These are phyloP conservation scores for Colletotrichum orbiculare DNA, from an alignment of 2,329 filamentous ascomycete genomes.

Conservation along the genomic window DNA sequence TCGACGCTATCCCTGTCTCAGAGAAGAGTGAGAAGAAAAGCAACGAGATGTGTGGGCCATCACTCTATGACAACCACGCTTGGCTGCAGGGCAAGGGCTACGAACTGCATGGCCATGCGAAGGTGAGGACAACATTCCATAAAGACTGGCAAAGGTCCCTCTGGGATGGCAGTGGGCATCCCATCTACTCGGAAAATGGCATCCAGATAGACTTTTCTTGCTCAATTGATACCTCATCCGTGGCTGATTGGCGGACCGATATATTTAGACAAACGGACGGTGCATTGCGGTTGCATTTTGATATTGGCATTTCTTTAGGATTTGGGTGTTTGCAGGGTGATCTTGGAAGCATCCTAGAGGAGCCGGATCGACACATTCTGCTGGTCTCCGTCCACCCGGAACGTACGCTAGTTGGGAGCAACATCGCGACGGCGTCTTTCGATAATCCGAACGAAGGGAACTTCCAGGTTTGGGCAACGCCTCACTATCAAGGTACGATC, in stretches of 20 bases:
- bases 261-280: conserved; percentile 36
- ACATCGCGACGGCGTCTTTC: not conserved
- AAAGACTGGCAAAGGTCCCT: conserved; percentile 30
- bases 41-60: conserved; percentile 32
- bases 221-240: conserved; percentile 14
- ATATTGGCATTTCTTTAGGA: conserved; percentile 29
- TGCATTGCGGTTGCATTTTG: conserved; percentile 31
- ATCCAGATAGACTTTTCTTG: conserved; percentile 22
- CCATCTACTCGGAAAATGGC: conserved; percentile 11
- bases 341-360: conserved; percentile 13
- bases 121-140: conserved; percentile 21
- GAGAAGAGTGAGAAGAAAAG: conserved; percentile 34
- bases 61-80: conserved; percentile 36
- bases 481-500: too few relatives aligned
- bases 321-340: conserved; percentile 33
- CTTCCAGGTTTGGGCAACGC: too few relatives aligned
- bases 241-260: conserved; percentile 24
- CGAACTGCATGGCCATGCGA: conserved; percentile 23
- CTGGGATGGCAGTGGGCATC: not conserved
- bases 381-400: too few relatives aligned
- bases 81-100: conserved; percentile 35
- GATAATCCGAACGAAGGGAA: too few relatives aligned
- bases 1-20: conserved; percentile 37
- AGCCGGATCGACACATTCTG: conserved; percentile 15
- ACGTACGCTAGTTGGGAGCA: too few relatives aligned